Evolutionary conservation across 2,329 filamentous ascomycete genomes (phyloP).

Genomic region (Passalora sequoiae): DNA sequence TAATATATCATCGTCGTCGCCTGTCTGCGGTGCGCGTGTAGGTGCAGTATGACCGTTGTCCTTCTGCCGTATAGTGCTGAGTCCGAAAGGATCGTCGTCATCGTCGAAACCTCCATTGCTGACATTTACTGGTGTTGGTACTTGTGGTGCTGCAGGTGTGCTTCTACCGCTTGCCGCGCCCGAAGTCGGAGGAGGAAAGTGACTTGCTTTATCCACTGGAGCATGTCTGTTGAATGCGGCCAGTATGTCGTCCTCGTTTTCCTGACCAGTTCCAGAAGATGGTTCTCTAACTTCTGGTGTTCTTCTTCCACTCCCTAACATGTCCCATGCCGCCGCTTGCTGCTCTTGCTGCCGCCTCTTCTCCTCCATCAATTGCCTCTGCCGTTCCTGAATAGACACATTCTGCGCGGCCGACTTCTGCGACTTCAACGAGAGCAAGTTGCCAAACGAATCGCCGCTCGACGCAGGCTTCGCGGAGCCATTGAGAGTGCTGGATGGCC

Average conservation of each 20-base stretch:
- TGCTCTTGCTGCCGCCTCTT: conserved; percentile 73
- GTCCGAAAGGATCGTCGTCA: conserved; percentile 80
- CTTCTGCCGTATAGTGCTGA: conserved; percentile 44
- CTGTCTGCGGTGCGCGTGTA: conserved; percentile 13
- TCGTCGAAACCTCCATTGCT: conserved; percentile 44
- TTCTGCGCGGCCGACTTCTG: conserved; percentile 60
- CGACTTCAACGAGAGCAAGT: conserved; percentile 61
- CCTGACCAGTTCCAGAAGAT: conserved; percentile 12
- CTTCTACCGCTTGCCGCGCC: conserved; percentile 37
- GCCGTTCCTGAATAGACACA: conserved; percentile 61
- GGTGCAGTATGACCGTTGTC: conserved; percentile 23
- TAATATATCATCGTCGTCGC: conserved; percentile 57
- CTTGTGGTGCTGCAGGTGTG: conserved; percentile 32
- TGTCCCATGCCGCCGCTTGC: conserved; percentile 63
- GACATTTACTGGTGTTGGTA: conserved; percentile 1
- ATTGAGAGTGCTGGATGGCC: conserved; percentile 39
- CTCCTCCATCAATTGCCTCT: conserved; percentile 69
- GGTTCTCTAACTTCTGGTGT: conserved; percentile 34
- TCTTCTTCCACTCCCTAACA: conserved; percentile 63
- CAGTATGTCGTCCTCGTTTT: conserved; percentile 55
- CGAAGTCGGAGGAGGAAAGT: conserved; percentile 48
- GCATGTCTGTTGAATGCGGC: conserved; percentile 57
- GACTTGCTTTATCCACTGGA: conserved; percentile 55
- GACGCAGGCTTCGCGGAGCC: conserved; percentile 49
- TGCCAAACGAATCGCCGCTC: conserved; percentile 68